phyloP scores from a whole-genome alignment of 306 rosid genomes.

The Begonia loranthoides region DNA sequence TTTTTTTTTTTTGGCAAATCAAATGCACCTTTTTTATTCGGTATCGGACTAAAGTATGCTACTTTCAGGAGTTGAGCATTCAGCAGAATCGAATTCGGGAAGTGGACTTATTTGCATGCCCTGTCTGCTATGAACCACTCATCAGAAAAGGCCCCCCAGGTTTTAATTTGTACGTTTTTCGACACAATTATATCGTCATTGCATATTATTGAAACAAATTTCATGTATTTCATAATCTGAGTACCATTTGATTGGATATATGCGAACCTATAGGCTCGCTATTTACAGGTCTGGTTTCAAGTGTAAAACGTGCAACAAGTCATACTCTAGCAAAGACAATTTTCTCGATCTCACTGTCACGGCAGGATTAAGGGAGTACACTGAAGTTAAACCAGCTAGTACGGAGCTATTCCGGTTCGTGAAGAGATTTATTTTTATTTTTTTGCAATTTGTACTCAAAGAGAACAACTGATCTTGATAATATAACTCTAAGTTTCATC shows the following conservation, averaged over 20 bases:
- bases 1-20: background rate
- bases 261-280: constrained; percentile 49
- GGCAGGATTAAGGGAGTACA: constrained; percentile 57
- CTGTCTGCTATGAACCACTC: constrained; percentile 78
- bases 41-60: background rate
- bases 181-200: too few relatives aligned
- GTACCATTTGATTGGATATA: constrained; percentile 1
- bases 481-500: too few relatives aligned
- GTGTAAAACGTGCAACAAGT: constrained; percentile 67
- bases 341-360: constrained; percentile 74
- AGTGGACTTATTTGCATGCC: constrained; percentile 57
- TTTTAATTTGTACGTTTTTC: constrained; percentile 55
- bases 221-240: too few relatives aligned
- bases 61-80: constrained; percentile 25
- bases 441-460: background rate
- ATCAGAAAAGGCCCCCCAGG: constrained; percentile 83
- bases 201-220: too few relatives aligned
- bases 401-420: constrained; percentile 69
- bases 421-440: constrained; percentile 2
- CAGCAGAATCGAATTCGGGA: constrained; percentile 27
- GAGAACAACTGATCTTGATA: too few relatives aligned
- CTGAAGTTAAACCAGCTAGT: constrained; percentile 51
- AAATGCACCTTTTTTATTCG: background rate
- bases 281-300: constrained; percentile 82
- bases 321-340: constrained; percentile 67